Evolutionary conservation across 495 filamentous ascomycete genomes (phyloP), one percentile per base, ranked within the genome.

Genomic region (Platismatia glauca): DNA sequence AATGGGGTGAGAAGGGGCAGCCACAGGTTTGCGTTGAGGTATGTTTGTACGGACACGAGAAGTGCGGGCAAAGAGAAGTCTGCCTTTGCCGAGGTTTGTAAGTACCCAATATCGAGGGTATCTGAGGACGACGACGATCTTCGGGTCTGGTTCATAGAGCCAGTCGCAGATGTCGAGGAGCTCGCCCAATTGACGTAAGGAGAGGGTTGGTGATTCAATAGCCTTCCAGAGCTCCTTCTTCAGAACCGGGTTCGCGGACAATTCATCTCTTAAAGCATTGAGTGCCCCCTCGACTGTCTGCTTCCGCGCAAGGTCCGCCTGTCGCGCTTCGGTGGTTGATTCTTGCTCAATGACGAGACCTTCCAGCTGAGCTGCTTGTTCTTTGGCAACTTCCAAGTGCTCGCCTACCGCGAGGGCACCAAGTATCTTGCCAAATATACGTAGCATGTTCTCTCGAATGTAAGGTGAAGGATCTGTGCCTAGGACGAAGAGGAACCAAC

Each of bases 301-400:
- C 64, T 83, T 88, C 50, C 92, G 83, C 1, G 84, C 85, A 22
- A 89, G 79, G 66, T 86, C 82, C 3, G 84, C 84, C 69, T 88
- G 83, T 34, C 88, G 82, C 34, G 82, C 78, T 62, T 87, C 82
- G 4, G 86, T 86, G 24, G 83, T 78, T 8, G 82, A 83, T 66
- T 89, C 87, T 68, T 88, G 82, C 64, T 96, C 90, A 59, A 97
- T 84, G 53, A 95, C 85, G 64, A 98, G 76, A n/a, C 81, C 85
- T 13, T 77, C 75, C 18, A 79, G 70, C 12, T 69, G 58, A 11
- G 71, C 61, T 44, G 44, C 53, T 29, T 57, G 38, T 18, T 46
- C 43, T 43, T 63, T 38, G 24, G 64, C 66, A 37, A 69, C 61
- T 35, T 71, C 71, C 22, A 66, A 58, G 12, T 71, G 68, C 57